These are phyloP conservation scores for Calocybe gangraenosa DNA, from an alignment of 768 basidiomycete species.

Conservation along the genomic window DNA sequence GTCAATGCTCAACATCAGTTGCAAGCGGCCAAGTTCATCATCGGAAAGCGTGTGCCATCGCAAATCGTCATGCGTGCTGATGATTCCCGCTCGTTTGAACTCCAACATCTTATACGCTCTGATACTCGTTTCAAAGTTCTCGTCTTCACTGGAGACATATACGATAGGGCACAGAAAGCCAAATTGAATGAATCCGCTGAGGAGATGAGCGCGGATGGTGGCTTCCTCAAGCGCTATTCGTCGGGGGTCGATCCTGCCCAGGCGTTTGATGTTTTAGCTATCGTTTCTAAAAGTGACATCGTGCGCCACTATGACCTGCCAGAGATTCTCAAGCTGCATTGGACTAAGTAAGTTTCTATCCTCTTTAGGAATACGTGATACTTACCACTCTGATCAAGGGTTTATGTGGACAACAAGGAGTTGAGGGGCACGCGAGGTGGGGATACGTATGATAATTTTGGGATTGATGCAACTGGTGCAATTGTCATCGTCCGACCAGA, in stretches of 20 bases:
- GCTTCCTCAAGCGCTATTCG: constrained; percentile 27
- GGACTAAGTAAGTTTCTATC: constrained; percentile 47
- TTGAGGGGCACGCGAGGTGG: constrained; percentile 42
- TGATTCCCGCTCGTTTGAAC: constrained; percentile 44
- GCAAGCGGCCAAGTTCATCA: constrained; percentile 33
- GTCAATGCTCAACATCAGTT: constrained; percentile 32
- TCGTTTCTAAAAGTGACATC: constrained; percentile 33
- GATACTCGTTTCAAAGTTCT: constrained; percentile 55
- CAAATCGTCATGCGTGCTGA: constrained; percentile 46
- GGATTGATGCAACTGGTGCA: constrained; percentile 42
- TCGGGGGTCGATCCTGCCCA: constrained; percentile 25
- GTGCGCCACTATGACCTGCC: constrained; percentile 46
- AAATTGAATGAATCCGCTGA: constrained; percentile 28
- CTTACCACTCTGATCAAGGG: constrained; percentile 30
- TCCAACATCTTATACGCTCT: constrained; percentile 50
- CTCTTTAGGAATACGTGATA: neutral
- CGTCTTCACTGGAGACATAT: constrained; percentile 46
- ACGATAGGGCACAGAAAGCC: constrained; percentile 22
- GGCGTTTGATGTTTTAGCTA: constrained; percentile 40
- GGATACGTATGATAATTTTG: constrained; percentile 53
- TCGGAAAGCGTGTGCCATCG: constrained; percentile 52
- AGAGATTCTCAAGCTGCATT: constrained; percentile 43
- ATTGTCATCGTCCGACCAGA: constrained; percentile 59
- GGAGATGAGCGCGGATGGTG: constrained; percentile 22
- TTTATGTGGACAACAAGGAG: constrained; percentile 55